Conservation (phyloP, 371 early-diverging fungal species). For the Mortierella sp. region DNA sequence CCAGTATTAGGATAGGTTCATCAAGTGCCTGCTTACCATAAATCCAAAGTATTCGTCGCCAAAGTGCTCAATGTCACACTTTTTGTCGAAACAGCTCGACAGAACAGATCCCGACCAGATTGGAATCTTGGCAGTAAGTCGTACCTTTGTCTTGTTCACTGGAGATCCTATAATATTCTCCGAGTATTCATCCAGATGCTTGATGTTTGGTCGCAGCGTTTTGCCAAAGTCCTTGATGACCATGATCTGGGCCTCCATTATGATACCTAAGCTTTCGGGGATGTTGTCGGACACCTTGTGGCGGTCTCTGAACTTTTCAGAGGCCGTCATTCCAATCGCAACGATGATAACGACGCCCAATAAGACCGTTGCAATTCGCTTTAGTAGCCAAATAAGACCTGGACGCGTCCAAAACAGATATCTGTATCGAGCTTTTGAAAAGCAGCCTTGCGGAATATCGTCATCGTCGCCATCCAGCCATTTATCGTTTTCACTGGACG, state of each 20-base stretch:
- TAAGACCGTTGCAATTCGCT: constrained; percentile 7
- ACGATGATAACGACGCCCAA: constrained; percentile 30
- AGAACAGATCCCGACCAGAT: constrained; percentile 20
- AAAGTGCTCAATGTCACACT: constrained; percentile 16
- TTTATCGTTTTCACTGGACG: constrained; percentile 14
- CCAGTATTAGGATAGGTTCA: not conserved
- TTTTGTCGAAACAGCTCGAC: constrained; percentile 11
- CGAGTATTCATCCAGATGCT: not conserved
- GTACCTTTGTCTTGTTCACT: not conserved
- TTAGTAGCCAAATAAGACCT: constrained; percentile 11
- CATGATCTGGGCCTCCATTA: constrained; percentile 32
- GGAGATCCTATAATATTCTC: not conserved
- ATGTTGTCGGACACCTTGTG: constrained; percentile 25
- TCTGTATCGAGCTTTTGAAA: constrained; percentile 19
- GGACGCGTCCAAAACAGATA: constrained; percentile 10
- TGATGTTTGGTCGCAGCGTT: not conserved
- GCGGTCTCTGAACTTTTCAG: constrained; percentile 12
- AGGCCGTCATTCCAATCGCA: constrained; percentile 34
- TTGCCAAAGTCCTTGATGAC: constrained; percentile 23
- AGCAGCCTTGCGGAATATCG: constrained; percentile 1
- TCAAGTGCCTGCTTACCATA: constrained; percentile 13
- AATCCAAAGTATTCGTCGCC: constrained; percentile 36
- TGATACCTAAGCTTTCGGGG: constrained; percentile 20
- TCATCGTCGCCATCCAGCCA: constrained; percentile 33
- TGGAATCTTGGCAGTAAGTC: constrained; percentile 15